Evolutionary conservation across 2,329 filamentous ascomycete species (phyloP).

Genomic region (Lizonia empirigonia): DNA sequence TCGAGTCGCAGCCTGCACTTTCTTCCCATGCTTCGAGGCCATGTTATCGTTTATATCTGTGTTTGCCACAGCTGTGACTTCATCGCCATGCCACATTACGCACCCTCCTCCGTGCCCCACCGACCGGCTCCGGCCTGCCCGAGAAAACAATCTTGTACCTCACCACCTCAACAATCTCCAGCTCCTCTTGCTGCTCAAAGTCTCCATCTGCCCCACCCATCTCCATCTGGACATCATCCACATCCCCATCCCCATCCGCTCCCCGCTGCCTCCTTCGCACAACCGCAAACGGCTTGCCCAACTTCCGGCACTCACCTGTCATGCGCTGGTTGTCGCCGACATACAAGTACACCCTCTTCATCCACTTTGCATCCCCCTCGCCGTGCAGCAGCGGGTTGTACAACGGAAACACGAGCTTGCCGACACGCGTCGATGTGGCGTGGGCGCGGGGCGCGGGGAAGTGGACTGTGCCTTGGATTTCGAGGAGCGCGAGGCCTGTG

Average conservation of each 20-base stretch:
- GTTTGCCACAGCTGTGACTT: background rate
- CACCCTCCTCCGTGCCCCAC: conserved; percentile 27
- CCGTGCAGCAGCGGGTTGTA: conserved; percentile 61
- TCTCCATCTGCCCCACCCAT: no score
- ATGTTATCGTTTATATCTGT: background rate
- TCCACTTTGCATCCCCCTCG: conserved; percentile 71
- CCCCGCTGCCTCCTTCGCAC: conserved; percentile 57
- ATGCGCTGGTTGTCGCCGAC: conserved; percentile 88
- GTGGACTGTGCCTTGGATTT: conserved; percentile 91
- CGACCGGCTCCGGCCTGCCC: conserved; percentile 81
- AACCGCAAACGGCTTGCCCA: conserved; percentile 79
- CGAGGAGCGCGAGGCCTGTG: conserved; percentile 83
- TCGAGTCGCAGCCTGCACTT: background rate
- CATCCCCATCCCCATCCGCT: conserved; percentile 29
- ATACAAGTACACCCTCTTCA: conserved; percentile 87
- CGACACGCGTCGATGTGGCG: conserved; percentile 60
- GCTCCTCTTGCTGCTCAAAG: conserved; percentile 42
- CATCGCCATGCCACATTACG: background rate
- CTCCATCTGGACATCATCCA: conserved; percentile 12
- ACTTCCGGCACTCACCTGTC: conserved; percentile 86
- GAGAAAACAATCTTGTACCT: conserved; percentile 87
- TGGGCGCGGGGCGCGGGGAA: conserved; percentile 56
- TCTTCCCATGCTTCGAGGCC: background rate
- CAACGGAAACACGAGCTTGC: conserved; percentile 78
- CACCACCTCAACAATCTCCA: conserved; percentile 88